Evolutionary conservation across 345 rosid species (phyloP), one percentile per base, ranked within the genome.

Genomic region (Tarenaya hassleriana): DNA sequence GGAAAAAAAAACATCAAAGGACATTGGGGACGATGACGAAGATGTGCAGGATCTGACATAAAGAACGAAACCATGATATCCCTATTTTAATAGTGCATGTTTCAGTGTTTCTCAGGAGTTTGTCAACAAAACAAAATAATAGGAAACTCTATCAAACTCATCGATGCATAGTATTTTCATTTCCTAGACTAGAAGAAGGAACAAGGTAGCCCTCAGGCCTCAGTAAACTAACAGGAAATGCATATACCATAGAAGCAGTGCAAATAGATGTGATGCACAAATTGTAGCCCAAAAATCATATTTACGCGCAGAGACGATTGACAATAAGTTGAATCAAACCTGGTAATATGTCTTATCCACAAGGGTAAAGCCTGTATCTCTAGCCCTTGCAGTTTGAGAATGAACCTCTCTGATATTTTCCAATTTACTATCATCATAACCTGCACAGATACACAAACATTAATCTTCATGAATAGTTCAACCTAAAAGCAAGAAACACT

Each of bases 341-440:
- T 78, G 70, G 32, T 68, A 57, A 58, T 29, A 44, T 62, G 66
- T 41, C 57, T 66, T 63, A 51, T 35, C 48, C 43, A 62, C 66
- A 7, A 35, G 24, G 21, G 39, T 20, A 52, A 31, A 32, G 45
- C 65, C 56, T 24, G 61, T 44, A 10, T 19, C 44, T 52, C 61
- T 59, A 8, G 55, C 53, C 56, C 58, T 44, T 35, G 69, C 10
- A 44, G 57, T 34, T 63, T 38, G 76, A 58, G 69, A 51, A 64
- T 16, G 34, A 61, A 12, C 48, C 43, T 63, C 70, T 65, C 53
- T 58, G 16, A 11, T 27, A 27, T 32, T 50, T 41, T 48, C 60
- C 40, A 67, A 66, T 53, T 47, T 14, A 2, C 71, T 59, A 57
- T 63, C 73, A 47, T 55, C 49, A 39, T 62, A 46, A 74, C 65